These are phyloP conservation scores for Lizanozyma gosingica DNA, from an alignment of 1,139 yeast species.

Conservation along the genomic window DNA sequence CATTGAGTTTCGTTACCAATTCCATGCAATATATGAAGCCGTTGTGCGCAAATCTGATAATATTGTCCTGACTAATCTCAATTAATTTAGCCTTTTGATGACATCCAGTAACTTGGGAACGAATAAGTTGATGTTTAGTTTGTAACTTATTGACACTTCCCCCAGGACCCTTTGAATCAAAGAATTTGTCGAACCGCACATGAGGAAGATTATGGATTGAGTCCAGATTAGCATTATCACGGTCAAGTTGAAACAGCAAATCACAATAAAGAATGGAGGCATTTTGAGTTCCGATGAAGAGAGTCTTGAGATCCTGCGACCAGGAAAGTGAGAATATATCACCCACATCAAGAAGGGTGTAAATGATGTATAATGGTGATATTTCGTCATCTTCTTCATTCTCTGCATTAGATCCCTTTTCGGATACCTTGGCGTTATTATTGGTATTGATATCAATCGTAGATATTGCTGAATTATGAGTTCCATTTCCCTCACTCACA, in stretches of 20 bases:
- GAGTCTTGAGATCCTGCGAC: constrained; percentile 47
- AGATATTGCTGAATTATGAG: too few species aligned
- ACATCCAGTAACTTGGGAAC: constrained; percentile 2
- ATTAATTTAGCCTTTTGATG: constrained; percentile 23
- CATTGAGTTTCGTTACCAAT: constrained; percentile 16
- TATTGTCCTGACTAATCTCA: constrained; percentile 61
- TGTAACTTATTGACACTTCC: constrained; percentile 39
- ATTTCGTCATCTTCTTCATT: background rate
- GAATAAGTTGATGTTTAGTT: constrained; percentile 19
- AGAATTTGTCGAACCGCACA: constrained; percentile 73
- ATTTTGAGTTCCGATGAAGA: constrained; percentile 87
- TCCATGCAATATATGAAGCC: constrained; percentile 76
- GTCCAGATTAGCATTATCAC: background rate
- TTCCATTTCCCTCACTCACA: constrained; percentile 3
- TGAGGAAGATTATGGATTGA: constrained; percentile 49
- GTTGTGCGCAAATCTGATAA: constrained; percentile 77
- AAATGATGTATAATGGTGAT: constrained; percentile 45
- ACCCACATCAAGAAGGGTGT: constrained; percentile 82
- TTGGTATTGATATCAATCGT: constrained; percentile 8
- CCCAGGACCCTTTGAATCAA: constrained; percentile 85
- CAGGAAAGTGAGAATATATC: constrained; percentile 83
- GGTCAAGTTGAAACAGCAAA: constrained; percentile 9
- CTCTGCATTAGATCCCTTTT: too few species aligned
- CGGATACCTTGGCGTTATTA: constrained; percentile 18
- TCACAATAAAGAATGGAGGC: constrained; percentile 75